phyloP scores from a whole-genome alignment of 495 filamentous ascomycete genomes.

The Penicillium flavigenum region DNA sequence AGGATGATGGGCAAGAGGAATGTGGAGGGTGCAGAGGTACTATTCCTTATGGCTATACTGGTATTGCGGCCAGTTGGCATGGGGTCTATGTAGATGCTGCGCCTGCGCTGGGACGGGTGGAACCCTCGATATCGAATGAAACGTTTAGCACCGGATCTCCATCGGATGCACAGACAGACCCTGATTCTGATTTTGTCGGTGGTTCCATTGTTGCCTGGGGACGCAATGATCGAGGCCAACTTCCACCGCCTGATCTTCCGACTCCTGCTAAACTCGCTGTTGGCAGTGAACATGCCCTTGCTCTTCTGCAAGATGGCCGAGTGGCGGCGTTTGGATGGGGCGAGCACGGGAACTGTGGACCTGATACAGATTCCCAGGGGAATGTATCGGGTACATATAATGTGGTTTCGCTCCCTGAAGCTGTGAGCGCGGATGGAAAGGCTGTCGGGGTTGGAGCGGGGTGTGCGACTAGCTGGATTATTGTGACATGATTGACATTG shows the following conservation, averaged over 20 bases:
- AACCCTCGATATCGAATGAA: neutral
- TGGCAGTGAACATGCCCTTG: constrained; percentile 86
- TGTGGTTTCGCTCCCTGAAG: constrained; percentile 51
- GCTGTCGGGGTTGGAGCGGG: constrained; percentile 69
- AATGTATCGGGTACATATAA: constrained; percentile 66
- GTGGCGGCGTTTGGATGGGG: constrained; percentile 91
- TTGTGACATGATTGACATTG: constrained; percentile 36
- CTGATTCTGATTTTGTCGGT: neutral
- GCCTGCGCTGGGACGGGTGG: neutral
- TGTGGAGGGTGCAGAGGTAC: neutral
- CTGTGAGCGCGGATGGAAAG: constrained; percentile 16
- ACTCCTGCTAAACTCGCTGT: constrained; percentile 58
- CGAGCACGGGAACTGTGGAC: constrained; percentile 94
- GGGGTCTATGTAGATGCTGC: constrained; percentile 63
- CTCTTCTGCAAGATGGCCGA: constrained; percentile 55
- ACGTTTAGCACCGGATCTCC: neutral
- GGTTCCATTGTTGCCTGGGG: constrained; percentile 54
- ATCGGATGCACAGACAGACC: neutral
- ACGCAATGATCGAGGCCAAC: constrained; percentile 77
- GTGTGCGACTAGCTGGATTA: constrained; percentile 86
- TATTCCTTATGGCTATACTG: constrained; percentile 10
- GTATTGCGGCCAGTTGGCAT: constrained; percentile 75
- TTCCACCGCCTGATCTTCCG: constrained; percentile 60
- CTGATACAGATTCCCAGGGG: constrained; percentile 55
- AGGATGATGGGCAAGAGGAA: neutral